Evolutionary conservation across 306 rosid species (phyloP), one percentile per base, ranked within the genome.

Genomic region (Vicia villosa): DNA sequence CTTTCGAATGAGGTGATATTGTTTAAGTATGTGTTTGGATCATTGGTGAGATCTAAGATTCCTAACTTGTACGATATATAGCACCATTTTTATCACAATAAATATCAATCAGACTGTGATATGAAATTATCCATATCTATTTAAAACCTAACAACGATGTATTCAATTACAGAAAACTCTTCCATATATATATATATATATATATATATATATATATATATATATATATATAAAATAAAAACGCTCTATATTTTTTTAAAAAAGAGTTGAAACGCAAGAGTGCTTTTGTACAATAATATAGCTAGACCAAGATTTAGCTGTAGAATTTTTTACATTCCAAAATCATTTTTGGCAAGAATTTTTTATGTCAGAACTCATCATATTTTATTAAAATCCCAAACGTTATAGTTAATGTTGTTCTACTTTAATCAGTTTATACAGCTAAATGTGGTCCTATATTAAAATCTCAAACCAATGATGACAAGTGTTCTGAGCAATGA

Each of bases 231-330:
- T 3, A 24, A 24, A 24, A 24, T 14, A 14, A 15, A 16, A 16
- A 49, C 2, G 1, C 32, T 20, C 8, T 11, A 21, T 10, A 52
- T 20, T 51, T 21, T 1, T 20, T 20, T 30, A 5, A 0, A 3
- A 3, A 52, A 7, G 63, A 37, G 16, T 30, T 43, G 76, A 67
- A 75, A 75, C 62, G 56, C 8, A 70, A 72, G 78, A 72, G 26
- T 59, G 50, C 83, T 82, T 82, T 82, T 40, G 49, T 40, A n/a
- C 58, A 71, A 49, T 70, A 71, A 66, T 40, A 70, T 70, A 75
- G 71, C 68, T 72, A 52, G 47, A 68, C 57, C 70, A 73, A 42
- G 49, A 69, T 70, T 62, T 68, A 32, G 66, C 11, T 22, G 70
- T 28, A 63, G 5, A 19, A 9, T 1, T 49, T 69, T 74, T 77